Conservation (phyloP, 176 grass and related monocot genomes). For the Cocos nucifera region DNA sequence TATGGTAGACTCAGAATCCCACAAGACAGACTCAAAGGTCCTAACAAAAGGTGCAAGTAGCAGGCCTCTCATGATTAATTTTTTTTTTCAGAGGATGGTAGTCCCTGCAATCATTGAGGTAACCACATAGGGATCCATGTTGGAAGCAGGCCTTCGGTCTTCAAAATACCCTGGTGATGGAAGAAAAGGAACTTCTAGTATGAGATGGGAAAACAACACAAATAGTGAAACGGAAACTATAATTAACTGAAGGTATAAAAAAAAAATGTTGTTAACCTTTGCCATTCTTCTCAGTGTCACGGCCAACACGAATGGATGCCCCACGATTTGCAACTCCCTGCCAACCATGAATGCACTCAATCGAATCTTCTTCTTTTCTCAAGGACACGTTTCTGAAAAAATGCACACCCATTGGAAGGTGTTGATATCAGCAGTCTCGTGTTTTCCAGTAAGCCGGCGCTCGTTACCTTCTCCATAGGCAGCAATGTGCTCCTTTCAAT, state of each 20-base stretch:
- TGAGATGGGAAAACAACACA: background rate
- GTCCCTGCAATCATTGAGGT: conserved; percentile 71
- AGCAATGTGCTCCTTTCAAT: conserved; percentile 65
- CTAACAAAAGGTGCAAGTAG: too few relatives aligned
- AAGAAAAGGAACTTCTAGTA: background rate
- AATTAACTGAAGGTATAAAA: background rate
- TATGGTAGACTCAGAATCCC: too few relatives aligned
- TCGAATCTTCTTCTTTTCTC: background rate
- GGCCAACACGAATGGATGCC: conserved; percentile 56
- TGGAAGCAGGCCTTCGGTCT: conserved; percentile 70
- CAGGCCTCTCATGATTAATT: background rate
- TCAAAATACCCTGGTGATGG: conserved; percentile 65
- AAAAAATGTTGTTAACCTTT: conserved; percentile 32
- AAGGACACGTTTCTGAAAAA: background rate
- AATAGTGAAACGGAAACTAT: background rate
- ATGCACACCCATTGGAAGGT: conserved; percentile 60
- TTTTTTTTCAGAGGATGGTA: conserved; percentile 42
- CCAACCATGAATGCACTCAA: background rate
- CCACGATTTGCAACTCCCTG: conserved; percentile 16
- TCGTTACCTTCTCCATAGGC: conserved; percentile 85
- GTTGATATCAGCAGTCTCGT: conserved; percentile 89
- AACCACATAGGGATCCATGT: conserved; percentile 95
- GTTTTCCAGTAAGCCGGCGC: conserved; percentile 75
- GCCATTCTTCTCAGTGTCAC: conserved; percentile 61
- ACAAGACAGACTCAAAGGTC: too few relatives aligned